A percentile compares a stretch with the other conserved stretches of the same genome.
Evolutionary conservation across 495 filamentous ascomycete species (phyloP).

Genomic region (Podospora bellae-mahoneyi): DNA sequence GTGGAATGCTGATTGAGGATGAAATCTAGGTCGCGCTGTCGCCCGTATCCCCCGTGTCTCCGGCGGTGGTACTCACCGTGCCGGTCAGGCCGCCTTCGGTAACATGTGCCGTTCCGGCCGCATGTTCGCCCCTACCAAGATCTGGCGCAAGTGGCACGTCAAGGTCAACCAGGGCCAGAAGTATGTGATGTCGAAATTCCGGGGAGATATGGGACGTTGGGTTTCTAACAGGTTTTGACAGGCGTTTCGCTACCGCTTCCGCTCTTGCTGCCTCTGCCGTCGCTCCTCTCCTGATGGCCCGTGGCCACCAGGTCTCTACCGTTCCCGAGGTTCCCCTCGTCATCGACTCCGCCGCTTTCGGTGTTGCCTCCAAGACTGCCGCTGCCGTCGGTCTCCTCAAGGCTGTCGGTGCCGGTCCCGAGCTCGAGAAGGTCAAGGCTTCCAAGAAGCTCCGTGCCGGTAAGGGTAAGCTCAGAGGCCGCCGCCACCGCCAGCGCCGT

Average conservation of each 20-base stretch:
- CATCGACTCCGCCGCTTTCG: constrained; percentile 82
- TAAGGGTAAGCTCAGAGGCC: constrained; percentile 95
- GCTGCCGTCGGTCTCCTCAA: constrained; percentile 81
- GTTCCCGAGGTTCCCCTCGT: constrained; percentile 97
- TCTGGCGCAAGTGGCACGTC: constrained; percentile 99
- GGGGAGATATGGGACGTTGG: not conserved
- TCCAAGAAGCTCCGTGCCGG: constrained; percentile 93
- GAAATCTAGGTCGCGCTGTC: constrained; percentile 81
- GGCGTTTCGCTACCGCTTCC: constrained; percentile 95
- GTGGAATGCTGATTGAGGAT: constrained; percentile 6
- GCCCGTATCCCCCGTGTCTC: constrained; percentile 99
- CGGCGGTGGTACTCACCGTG: constrained; percentile 99
- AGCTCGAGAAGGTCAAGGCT: constrained; percentile 88
- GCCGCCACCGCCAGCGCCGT: constrained; percentile 94
- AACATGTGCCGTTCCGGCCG: constrained; percentile 99
- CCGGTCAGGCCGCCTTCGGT: constrained; percentile 99
- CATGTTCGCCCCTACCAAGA: constrained; percentile 99
- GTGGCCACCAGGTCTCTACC: constrained; percentile 88
- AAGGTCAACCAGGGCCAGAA: constrained; percentile 98
- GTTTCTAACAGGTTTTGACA: constrained; percentile 32
- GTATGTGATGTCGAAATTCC: constrained; percentile 45
- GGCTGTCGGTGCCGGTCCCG: constrained; percentile 82
- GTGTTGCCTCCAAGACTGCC: constrained; percentile 80
- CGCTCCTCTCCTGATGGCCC: constrained; percentile 89
- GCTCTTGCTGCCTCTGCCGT: constrained; percentile 94